Evolutionary conservation across 1,284 basidiomycete genomes (phyloP).

Genomic region (Fomitiporia mediterranea): DNA sequence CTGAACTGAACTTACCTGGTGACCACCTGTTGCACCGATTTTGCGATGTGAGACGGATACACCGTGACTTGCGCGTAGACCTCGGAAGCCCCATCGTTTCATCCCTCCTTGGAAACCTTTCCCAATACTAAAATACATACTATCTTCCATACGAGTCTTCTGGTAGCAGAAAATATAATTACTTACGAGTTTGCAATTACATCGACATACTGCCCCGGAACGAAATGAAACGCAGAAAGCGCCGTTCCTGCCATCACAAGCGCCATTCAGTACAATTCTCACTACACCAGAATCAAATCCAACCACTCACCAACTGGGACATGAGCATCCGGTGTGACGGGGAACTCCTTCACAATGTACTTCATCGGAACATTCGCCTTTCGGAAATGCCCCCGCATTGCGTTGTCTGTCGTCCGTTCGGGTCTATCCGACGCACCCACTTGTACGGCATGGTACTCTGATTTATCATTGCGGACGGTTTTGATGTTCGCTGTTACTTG

Average conservation of each 20-base stretch:
- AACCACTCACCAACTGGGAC: constrained; percentile 77
- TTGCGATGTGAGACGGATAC: constrained; percentile 93
- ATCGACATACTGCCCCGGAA: constrained; percentile 96
- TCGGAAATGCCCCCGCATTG: constrained; percentile 84
- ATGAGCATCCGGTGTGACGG: constrained; percentile 84
- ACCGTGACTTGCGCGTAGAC: constrained; percentile 93
- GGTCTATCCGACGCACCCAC: constrained; percentile 75
- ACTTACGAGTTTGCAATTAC: constrained; percentile 87
- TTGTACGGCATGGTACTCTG: constrained; percentile 82
- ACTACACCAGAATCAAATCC: constrained; percentile 1
- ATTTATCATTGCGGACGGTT: constrained; percentile 57
- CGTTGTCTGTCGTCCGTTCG: constrained; percentile 60
- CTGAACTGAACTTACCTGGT: constrained; percentile 62
- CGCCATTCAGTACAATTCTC: not conserved
- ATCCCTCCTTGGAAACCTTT: constrained; percentile 97
- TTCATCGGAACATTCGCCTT: constrained; percentile 85
- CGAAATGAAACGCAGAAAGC: constrained; percentile 91
- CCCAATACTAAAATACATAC: constrained; percentile 64
- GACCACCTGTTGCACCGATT: constrained; percentile 90
- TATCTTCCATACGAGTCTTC: constrained; percentile 9
- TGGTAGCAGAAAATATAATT: constrained; percentile 1
- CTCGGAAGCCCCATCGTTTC: constrained; percentile 95
- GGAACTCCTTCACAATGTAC: constrained; percentile 86
- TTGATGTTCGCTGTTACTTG: constrained; percentile 78
- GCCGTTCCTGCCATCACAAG: constrained; percentile 64